Percentiles rank a stretch among this genome's conserved stretches.
These are phyloP conservation scores for Radiomyces spectabilis DNA, from an alignment of 192 early-diverging fungal species.

Conservation along the genomic window DNA sequence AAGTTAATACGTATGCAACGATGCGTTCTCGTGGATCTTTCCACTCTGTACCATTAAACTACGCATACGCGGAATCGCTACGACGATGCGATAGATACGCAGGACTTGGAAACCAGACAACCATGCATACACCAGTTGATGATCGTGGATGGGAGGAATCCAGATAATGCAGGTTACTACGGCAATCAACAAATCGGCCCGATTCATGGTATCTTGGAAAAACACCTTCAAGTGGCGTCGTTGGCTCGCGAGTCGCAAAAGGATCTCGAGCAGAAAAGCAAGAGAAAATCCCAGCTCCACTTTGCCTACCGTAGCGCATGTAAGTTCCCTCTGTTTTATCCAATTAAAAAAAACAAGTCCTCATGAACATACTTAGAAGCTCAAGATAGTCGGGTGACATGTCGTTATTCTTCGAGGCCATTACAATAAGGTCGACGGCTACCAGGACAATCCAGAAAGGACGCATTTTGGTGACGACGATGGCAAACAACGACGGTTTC, in stretches of 20 bases:
- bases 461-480: slow-evolving; percentile 14
- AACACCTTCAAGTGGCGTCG: slow-evolving; percentile 26
- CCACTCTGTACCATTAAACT: slow-evolving; percentile 33
- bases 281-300: slow-evolving; percentile 39
- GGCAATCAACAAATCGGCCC: slow-evolving; percentile 38
- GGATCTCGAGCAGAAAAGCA: slow-evolving; percentile 39
- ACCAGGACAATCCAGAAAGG: slow-evolving; percentile 38
- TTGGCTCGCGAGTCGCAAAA: slow-evolving; percentile 31
- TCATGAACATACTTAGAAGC: slow-evolving; percentile 18
- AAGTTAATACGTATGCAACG: background rate
- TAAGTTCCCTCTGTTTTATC: background rate
- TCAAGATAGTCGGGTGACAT: slow-evolving; percentile 10
- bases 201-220: slow-evolving; percentile 35
- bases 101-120: slow-evolving; percentile 47
- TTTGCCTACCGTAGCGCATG: slow-evolving; percentile 18
- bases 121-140: slow-evolving; percentile 33
- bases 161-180: slow-evolving; percentile 41
- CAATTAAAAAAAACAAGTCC: too few species aligned
- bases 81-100: slow-evolving; percentile 40
- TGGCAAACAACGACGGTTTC: background rate
- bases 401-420: slow-evolving; percentile 31
- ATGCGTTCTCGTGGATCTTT: background rate
- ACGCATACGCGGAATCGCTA: slow-evolving; percentile 38
- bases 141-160: slow-evolving; percentile 36
- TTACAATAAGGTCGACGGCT: slow-evolving; percentile 40